Percentiles rank a stretch among this genome's conserved stretches.
Conservation (phyloP, 116 monocot genomes). For the Papilionanthe hybrid region DNA sequence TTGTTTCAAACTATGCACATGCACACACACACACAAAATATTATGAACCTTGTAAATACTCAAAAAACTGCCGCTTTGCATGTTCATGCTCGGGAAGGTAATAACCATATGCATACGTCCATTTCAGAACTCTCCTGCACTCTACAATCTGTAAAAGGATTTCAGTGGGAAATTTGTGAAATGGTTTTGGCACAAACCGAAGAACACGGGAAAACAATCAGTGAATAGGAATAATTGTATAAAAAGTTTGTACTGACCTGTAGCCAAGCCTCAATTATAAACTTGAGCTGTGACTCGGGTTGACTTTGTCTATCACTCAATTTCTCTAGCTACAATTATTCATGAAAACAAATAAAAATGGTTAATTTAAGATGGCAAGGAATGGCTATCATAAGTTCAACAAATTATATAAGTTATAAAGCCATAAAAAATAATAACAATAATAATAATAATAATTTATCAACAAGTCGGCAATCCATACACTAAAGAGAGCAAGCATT, state of each 20-base stretch:
- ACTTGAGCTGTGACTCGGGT: conserved; percentile 96
- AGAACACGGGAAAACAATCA: not conserved
- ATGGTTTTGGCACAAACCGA: not conserved
- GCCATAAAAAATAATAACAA: not conserved
- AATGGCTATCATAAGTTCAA: not conserved
- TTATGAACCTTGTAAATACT: conserved; percentile 52
- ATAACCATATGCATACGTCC: conserved; percentile 73
- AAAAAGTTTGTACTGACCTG: conserved; percentile 42
- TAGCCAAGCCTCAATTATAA: conserved; percentile 94
- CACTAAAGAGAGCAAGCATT: too few species aligned
- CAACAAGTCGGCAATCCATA: too few species aligned
- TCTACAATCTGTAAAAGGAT: conserved; percentile 48
- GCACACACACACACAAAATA: not conserved
- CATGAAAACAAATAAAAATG: conserved; percentile 8
- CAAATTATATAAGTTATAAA: not conserved
- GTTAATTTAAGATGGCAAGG: not conserved
- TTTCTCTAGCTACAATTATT: conserved; percentile 75
- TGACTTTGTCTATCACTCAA: conserved; percentile 84
- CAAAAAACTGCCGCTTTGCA: conserved; percentile 70
- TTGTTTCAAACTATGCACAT: not conserved
- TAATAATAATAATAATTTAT: too few species aligned
- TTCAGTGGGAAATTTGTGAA: not conserved
- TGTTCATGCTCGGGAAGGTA: conserved; percentile 65
- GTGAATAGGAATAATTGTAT: not conserved
- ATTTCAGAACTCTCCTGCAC: conserved; percentile 71